Conservation (phyloP, 176 grass and related monocot genomes). For the Aegilops bicornis region DNA sequence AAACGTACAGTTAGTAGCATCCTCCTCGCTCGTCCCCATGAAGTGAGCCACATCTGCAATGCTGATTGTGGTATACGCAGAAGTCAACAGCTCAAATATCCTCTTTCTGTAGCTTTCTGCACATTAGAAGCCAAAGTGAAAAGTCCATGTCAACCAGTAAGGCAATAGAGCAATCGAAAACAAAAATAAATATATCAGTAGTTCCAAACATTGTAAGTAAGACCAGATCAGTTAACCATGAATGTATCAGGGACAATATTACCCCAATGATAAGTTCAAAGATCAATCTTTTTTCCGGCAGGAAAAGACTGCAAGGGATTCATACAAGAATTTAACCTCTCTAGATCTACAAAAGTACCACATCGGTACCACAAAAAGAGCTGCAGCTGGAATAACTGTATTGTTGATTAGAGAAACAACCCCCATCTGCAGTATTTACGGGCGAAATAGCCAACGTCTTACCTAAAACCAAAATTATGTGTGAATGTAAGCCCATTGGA, state of each 20-base stretch:
- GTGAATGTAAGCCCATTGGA: background rate
- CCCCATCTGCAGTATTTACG: background rate
- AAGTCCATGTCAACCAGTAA: background rate
- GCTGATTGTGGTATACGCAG: constrained; percentile 84
- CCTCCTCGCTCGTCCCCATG: constrained; percentile 84
- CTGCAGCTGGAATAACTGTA: background rate
- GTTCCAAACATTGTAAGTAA: background rate
- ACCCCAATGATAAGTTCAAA: background rate
- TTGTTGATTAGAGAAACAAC: background rate
- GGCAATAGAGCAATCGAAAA: constrained; percentile 13
- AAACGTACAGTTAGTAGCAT: constrained; percentile 80
- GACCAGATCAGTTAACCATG: background rate
- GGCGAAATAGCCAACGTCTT: background rate
- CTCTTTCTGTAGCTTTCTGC: constrained; percentile 93
- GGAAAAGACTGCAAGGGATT: background rate
- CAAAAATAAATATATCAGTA: background rate
- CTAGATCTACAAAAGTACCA: background rate
- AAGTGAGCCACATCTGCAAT: constrained; percentile 75
- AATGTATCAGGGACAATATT: constrained; percentile 2
- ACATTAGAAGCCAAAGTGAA: constrained; percentile 11
- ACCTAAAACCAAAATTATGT: background rate
- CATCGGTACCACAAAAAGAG: background rate
- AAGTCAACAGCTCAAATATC: constrained; percentile 86
- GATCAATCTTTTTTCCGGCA: too few species aligned
- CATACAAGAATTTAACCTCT: background rate